phyloP scores from a whole-genome alignment of 1,284 basidiomycete species.

The Tremellales sp. region DNA sequence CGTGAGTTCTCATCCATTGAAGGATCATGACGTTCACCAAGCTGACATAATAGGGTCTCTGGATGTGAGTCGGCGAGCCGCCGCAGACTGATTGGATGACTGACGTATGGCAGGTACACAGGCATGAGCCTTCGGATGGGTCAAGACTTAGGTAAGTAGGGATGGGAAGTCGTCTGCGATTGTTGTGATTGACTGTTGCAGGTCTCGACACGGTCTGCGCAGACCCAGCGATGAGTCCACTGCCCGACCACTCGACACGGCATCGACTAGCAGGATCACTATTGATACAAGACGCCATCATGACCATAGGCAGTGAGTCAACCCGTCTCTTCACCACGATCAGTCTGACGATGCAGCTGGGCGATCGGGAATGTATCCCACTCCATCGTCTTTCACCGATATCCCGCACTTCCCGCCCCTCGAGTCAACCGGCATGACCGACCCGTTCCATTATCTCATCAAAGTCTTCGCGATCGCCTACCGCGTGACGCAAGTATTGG shows the following conservation, averaged over 20 bases:
- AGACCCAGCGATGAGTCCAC: neutral
- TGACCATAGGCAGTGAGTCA: constrained; percentile 23
- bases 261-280: neutral
- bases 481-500: constrained; percentile 3
- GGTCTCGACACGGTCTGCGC: constrained; percentile 2
- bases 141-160: constrained; percentile 17
- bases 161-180: no score
- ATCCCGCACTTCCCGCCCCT: constrained; percentile 4
- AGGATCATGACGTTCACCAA: neutral
- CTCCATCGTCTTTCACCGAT: constrained; percentile 1
- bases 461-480: constrained; percentile 7
- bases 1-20: constrained; percentile 4
- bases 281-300: constrained; percentile 8
- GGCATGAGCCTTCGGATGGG: constrained; percentile 23
- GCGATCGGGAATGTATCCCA: constrained; percentile 12
- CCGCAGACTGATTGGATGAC: neutral
- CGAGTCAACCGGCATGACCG: constrained; percentile 2
- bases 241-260: neutral
- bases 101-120: constrained; percentile 12
- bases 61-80: constrained; percentile 12
- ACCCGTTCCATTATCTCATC: constrained; percentile 13
- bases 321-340: neutral
- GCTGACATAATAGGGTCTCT: constrained; percentile 13
- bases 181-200: no score
- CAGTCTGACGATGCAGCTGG: constrained; percentile 8